Evolutionary conservation across 2,329 filamentous ascomycete species (phyloP).

Genomic region (Paradendryphiella salina): DNA sequence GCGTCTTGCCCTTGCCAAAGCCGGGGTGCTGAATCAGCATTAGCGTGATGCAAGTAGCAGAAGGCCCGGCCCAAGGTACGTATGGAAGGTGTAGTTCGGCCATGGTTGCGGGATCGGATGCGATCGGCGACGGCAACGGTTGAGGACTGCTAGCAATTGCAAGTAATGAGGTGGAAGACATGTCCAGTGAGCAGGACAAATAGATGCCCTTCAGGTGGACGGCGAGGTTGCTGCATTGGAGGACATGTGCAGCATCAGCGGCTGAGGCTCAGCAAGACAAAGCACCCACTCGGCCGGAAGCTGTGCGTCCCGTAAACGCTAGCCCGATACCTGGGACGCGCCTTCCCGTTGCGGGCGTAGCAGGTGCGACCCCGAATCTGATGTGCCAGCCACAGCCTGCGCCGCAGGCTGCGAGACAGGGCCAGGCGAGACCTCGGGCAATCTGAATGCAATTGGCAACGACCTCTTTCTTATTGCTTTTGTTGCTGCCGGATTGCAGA

Average conservation of each 20-base stretch:
- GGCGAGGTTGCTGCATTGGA: slow-evolving; percentile 32
- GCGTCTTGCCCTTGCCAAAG: slow-evolving; percentile 6
- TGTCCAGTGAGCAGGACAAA: background rate
- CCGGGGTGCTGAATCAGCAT: slow-evolving; percentile 19
- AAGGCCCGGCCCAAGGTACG: no score
- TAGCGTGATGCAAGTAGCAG: background rate
- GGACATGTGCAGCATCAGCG: slow-evolving; percentile 15
- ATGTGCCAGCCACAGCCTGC: slow-evolving; percentile 21
- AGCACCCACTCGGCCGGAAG: slow-evolving; percentile 21
- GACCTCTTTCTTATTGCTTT: no score
- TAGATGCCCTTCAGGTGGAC: slow-evolving; percentile 19
- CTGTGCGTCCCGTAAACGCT: slow-evolving; percentile 25
- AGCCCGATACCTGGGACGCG: slow-evolving; percentile 12
- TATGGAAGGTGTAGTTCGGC: no score
- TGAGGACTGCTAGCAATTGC: slow-evolving; percentile 23
- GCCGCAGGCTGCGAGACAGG: slow-evolving; percentile 19
- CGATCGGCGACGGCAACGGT: slow-evolving; percentile 30
- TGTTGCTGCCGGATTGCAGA: no score
- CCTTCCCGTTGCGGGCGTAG: background rate
- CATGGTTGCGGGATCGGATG: slow-evolving; percentile 9
- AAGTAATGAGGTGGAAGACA: slow-evolving; percentile 12
- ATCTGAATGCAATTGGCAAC: slow-evolving; percentile 5
- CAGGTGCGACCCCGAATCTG: slow-evolving; percentile 17
- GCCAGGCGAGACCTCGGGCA: slow-evolving; percentile 15
- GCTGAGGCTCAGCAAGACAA: slow-evolving; percentile 24